These are phyloP conservation scores for Batrachochytrium dendrobatidis DNA, from an alignment of 371 early-diverging fungal genomes.

Conservation along the genomic window DNA sequence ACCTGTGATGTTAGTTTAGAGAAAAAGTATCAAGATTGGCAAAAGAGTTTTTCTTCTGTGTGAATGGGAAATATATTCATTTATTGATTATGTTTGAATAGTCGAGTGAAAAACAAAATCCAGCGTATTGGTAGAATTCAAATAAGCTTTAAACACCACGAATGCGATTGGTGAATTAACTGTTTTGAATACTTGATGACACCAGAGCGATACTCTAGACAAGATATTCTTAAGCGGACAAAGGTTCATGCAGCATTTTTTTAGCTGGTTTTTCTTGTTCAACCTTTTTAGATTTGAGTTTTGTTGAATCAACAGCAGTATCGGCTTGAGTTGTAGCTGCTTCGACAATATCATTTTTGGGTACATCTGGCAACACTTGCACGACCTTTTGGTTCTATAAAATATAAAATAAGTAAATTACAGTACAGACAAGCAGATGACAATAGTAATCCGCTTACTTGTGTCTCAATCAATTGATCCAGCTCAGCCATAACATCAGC, in stretches of 20 bases:
- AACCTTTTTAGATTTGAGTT: neutral
- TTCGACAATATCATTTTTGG: slow-evolving; percentile 2
- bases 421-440: slow-evolving; percentile 12
- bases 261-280: neutral
- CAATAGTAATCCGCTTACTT: slow-evolving; percentile 9
- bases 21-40: slow-evolving; percentile 44
- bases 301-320: neutral
- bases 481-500: slow-evolving; percentile 77
- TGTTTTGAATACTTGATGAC: neutral
- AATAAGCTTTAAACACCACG: neutral
- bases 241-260: slow-evolving; percentile 2
- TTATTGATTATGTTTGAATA: neutral
- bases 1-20: slow-evolving; percentile 18
- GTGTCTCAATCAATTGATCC: slow-evolving; percentile 46
- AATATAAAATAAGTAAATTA: slow-evolving; percentile 14
- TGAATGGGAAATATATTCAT: slow-evolving; percentile 7
- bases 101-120: no score
- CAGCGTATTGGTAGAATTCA: neutral
- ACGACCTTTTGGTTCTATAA: slow-evolving; percentile 8
- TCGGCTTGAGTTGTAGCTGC: neutral
- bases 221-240: slow-evolving; percentile 1
- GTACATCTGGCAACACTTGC: slow-evolving; percentile 7
- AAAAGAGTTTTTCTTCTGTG: slow-evolving; percentile 38
- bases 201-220: neutral
- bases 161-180: neutral